Base-by-base conservation (phyloP, 352 stramenopile species). In the Globisporangium spiculum region DNA sequence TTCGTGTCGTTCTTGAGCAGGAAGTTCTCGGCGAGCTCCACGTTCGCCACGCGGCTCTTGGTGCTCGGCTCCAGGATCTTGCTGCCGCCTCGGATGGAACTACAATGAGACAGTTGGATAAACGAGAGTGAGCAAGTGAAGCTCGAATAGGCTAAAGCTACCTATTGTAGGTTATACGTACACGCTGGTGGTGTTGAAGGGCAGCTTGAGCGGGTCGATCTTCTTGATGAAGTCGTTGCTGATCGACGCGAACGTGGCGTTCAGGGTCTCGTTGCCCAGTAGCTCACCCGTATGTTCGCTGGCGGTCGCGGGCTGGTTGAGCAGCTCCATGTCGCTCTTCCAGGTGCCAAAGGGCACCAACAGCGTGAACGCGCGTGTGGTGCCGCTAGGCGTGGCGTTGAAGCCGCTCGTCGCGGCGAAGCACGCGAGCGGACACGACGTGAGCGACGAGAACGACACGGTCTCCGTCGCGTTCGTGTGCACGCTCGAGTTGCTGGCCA, bases 1-100 rank as follows among this genome's bases (percentile, higher is more conserved):
- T 38, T 30, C 26, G 53, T 38, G 53, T 59, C 53, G 26, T 59
- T 59, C 53, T 59, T 59, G 24, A 59, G 26, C 24, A 59, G 53
- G 12, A 59, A 59, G 6, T 38, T 59, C 1, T 30, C 24, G 26
- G 30, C 53, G 53, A 59, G 9, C 53, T 59, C 53, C 3, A 59
- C 26, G 10, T 59, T 59, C 26, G 26, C 53, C 14, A 59, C 53
- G 53, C 26, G 53, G 26, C 53, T 32, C n/a, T 32, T 59, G 12
- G 53, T 38, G 53, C 24, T 34, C 26, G 53, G 24, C 53, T 59
- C 44, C 16, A 52, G 44, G 53, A 38, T 20, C 53, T 59, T 59
- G 14, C 26, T 59, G 24, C 53, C 53, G 53, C 53, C 53, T 24
- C 32, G 53, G 53, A 59, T 59, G 1, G 32, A 30, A 5, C 53